Conservation (phyloP, 768 basidiomycete species). For the Cubamyces lactineus region DNA sequence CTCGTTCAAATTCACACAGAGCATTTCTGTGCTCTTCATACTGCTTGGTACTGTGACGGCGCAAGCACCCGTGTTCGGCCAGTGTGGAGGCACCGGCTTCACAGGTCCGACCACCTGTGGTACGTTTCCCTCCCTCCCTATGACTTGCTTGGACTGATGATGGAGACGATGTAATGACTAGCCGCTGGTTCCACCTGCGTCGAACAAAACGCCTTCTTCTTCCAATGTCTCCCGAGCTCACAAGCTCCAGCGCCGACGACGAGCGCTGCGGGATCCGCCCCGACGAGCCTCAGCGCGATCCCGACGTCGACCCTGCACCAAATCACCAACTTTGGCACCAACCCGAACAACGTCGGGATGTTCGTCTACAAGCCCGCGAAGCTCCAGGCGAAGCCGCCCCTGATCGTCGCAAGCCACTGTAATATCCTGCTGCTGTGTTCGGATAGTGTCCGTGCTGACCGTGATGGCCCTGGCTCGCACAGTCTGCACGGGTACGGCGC, state of each 20-base stretch:
- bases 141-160: background rate
- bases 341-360: constrained; percentile 56
- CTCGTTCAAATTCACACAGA: background rate
- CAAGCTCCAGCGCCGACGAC: constrained; percentile 1
- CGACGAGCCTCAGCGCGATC: constrained; percentile 18
- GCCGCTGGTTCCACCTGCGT: constrained; percentile 42
- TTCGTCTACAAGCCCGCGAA: constrained; percentile 41
- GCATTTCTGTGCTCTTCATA: background rate
- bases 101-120: constrained; percentile 21
- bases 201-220: constrained; percentile 10
- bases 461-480: background rate
- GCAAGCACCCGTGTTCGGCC: constrained; percentile 23
- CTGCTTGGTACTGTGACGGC: constrained; percentile 9
- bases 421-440: background rate
- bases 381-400: constrained; percentile 39
- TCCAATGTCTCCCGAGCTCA: constrained; percentile 1
- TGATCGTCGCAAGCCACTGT: constrained; percentile 50
- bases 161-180: background rate
- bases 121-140: background rate
- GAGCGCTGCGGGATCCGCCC: constrained; percentile 7
- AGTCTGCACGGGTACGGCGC: constrained; percentile 50
- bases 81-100: constrained; percentile 24
- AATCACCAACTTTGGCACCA: constrained; percentile 51
- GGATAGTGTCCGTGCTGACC: too few species aligned
- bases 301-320: constrained; percentile 32